phyloP scores from a whole-genome alignment of 768 basidiomycete species.

The Tylopilus cervinicoccineus region DNA sequence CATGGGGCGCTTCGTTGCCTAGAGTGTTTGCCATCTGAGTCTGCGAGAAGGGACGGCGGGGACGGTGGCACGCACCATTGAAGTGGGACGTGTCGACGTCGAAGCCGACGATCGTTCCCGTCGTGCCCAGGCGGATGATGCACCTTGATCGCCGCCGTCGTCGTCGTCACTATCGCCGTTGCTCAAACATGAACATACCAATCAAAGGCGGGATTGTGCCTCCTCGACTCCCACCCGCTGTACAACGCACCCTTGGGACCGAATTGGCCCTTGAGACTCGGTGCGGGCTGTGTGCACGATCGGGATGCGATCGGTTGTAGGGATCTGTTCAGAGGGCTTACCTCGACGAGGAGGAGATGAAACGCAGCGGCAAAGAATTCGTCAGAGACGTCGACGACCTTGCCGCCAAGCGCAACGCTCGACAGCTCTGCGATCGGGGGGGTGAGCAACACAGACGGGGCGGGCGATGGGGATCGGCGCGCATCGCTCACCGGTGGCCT shows the following conservation, averaged over 20 bases:
- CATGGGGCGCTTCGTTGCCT: slow-evolving; percentile 87
- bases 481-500: slow-evolving; percentile 45
- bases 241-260: slow-evolving; percentile 93
- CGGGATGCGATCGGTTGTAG: background rate
- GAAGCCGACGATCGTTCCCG: slow-evolving; percentile 71
- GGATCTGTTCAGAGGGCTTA: slow-evolving; percentile 29
- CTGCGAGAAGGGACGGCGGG: background rate
- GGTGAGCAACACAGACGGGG: too few species aligned
- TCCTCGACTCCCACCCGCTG: slow-evolving; percentile 90
- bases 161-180: too few species aligned
- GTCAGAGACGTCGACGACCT: slow-evolving; percentile 76
- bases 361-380: slow-evolving; percentile 92
- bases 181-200: slow-evolving; percentile 59
- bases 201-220: slow-evolving; percentile 87
- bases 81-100: slow-evolving; percentile 97
- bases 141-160: slow-evolving; percentile 51
- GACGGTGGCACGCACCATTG: slow-evolving; percentile 55
- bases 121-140: slow-evolving; percentile 82
- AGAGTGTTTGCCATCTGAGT: background rate
- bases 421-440: slow-evolving; percentile 89
- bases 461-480: too few species aligned
- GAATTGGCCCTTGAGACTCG: slow-evolving; percentile 91
- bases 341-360: slow-evolving; percentile 81
- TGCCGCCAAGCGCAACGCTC: slow-evolving; percentile 76
- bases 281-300: slow-evolving; percentile 58